Percentiles rank a stretch among this genome's conserved stretches.
Evolutionary conservation across 148 eudicot species (phyloP).

Genomic region (Hydrangea macrophylla): DNA sequence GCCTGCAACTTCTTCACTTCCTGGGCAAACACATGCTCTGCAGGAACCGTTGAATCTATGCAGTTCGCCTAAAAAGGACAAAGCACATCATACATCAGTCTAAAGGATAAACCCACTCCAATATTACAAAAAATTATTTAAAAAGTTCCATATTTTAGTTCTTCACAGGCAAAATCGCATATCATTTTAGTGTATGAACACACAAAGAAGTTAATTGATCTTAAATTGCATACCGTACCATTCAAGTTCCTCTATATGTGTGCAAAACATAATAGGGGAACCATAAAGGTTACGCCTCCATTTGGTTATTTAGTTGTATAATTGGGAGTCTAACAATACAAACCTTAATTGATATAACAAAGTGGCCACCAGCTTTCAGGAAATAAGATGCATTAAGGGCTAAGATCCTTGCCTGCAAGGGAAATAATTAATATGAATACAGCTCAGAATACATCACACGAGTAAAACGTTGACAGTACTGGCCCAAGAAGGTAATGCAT

Average conservation of each 20-base stretch:
- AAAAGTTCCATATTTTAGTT: too few relatives aligned
- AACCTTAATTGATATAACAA: constrained; percentile 92
- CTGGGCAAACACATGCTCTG: constrained; percentile 80
- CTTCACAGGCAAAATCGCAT: too few relatives aligned
- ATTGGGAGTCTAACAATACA: not conserved
- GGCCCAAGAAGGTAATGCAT: not conserved
- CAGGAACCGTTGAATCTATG: constrained; percentile 87
- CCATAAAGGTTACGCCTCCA: too few relatives aligned
- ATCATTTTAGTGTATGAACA: too few relatives aligned
- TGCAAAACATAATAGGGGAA: too few relatives aligned
- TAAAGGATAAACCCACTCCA: too few relatives aligned
- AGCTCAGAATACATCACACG: not conserved
- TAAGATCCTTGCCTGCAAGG: constrained; percentile 74
- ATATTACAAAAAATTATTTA: too few relatives aligned
- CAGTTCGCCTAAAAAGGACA: constrained; percentile 65
- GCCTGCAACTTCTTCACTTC: constrained; percentile 87
- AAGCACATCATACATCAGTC: not conserved
- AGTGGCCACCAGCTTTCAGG: constrained; percentile 72
- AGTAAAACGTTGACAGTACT: not conserved
- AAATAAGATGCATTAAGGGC: constrained; percentile 73
- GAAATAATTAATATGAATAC: not conserved
- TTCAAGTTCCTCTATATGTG: too few relatives aligned
- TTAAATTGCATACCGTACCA: too few relatives aligned
- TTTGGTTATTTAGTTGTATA: not conserved
- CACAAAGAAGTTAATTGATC: not conserved